A percentile compares a stretch with the other conserved stretches of the same genome.
Conservation (phyloP, 345 rosid genomes). For the Alliaria petiolata region DNA sequence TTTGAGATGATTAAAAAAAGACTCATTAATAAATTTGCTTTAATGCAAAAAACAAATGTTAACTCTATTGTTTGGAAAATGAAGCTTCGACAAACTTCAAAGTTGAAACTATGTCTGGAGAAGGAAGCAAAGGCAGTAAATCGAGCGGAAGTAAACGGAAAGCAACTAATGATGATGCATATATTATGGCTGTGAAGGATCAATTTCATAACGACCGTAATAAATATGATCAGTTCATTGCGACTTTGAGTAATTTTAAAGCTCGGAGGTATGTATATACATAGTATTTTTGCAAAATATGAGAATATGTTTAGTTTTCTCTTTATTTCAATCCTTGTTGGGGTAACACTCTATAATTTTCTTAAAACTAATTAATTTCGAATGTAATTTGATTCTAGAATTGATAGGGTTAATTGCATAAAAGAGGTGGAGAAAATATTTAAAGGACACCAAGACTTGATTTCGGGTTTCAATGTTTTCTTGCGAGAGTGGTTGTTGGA, state of each 20-base stretch:
- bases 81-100: neutral
- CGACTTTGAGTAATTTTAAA: neutral
- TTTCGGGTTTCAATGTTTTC: neutral
- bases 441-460: neutral
- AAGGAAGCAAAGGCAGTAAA: no score
- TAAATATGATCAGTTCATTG: neutral
- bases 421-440: neutral
- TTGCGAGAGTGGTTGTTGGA: no score
- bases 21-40: no score
- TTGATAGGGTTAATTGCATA: neutral
- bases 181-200: neutral
- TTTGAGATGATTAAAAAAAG: no score
- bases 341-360: neutral
- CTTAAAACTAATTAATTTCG: neutral
- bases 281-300: neutral
- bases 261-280: neutral
- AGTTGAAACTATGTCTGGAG: no score
- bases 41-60: neutral
- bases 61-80: neutral
- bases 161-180: neutral
- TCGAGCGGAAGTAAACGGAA: neutral
- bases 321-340: no score
- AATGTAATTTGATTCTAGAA: neutral
- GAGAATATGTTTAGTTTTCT: neutral
- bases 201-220: neutral